Evolutionary conservation across 2,329 filamentous ascomycete genomes (phyloP), one percentile per base, ranked within the genome.

Genomic region (Penicillium sp.): DNA sequence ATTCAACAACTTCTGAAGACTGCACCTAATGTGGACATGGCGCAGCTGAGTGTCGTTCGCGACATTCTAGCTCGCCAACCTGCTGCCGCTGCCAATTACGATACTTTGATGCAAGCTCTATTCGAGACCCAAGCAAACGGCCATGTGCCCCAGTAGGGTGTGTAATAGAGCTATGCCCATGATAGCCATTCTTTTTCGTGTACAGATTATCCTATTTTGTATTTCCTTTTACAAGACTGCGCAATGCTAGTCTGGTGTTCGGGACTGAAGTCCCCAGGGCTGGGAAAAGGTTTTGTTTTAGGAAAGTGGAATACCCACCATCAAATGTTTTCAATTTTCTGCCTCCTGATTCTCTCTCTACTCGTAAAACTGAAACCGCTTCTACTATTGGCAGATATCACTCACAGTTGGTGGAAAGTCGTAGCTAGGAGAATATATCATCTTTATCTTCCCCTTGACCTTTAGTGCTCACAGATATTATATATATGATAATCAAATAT

Each of bases 31-130:
- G 90, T 89, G 79, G 81, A 86, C 45, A 79, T 84, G n/a, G 77
- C 83, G 16, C 90, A 95, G 69, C 88, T 94, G 83, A 80, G 84
- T 54, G 84, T 94, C 29, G 84, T 97, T 60, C 81, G 83, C 50
- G 81, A 83, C 39, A 87, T 93, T 15, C 80, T 91, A 25, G 82
- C 86, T 49, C 79, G 81, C 11, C 86, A 91, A 53, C 84, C 86
- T 0, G 82, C 81, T 23, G 84, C 90, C 0, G 80, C 85, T 23
- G 82, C 86, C 2, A 85, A 92, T 66, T 76, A 79, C 53, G 65
- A 70, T 7, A 60, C 75, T 29, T 63, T 81, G 55, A 78, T 75
- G 67, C 66, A 70, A 23, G 76, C 78, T 59, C 62, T 81, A 39
- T 67, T 72, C 33, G 65, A 74, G 54, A 70, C 66, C 33, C 72